Evolutionary conservation across 331 rosid species (phyloP), one percentile per base, ranked within the genome.

Genomic region (Malus hybrid): DNA sequence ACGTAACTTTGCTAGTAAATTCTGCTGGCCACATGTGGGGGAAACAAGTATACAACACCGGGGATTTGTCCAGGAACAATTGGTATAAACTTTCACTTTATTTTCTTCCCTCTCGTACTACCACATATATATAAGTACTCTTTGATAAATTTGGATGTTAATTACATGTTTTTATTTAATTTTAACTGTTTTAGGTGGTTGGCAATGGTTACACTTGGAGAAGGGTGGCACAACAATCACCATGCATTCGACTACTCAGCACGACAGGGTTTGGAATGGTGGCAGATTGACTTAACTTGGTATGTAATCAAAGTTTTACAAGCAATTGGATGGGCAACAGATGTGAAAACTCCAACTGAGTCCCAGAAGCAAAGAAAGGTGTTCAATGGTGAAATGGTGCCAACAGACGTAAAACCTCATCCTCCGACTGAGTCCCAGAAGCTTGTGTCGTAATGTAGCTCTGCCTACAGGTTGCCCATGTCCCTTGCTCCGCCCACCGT

Each of bases 201-300:
- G 85, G 92, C 87, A 6, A 27, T 86, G 67, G 78, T 91, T 79
- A 24, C 24, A 24, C 24, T 24, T 24, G 24, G 24, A 24, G 24
- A 24, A 24, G 24, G 24, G 24, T 24, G 98, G 97, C 98, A 93
- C 69, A 93, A 93, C 74, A 93, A 91, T 29, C 98, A 93, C 87
- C 98, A 91, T 74, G 98, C 98, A 5, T 91, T 93, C 69, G 97
- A 93, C 79, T 89, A 70, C 76, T 93, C 98, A 22, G 97, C 98
- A 24, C 65, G 97, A 59, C 98, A 93, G 69, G 98, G 97, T 33
- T 64, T 93, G 1, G 88, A 91, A 82, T 93, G 98, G 98, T 93
- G 98, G 96, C 87, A 93, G 77, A 24, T 93, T 22, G 98, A 93
- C 78, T 33, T 85, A 75, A 91, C 97, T 76, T 93, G 96, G 98